Percentiles rank a stretch among this genome's conserved stretches.
These are phyloP conservation scores for Bipolaris victoriae DNA, from an alignment of 2,329 filamentous ascomycete genomes.

Conservation along the genomic window DNA sequence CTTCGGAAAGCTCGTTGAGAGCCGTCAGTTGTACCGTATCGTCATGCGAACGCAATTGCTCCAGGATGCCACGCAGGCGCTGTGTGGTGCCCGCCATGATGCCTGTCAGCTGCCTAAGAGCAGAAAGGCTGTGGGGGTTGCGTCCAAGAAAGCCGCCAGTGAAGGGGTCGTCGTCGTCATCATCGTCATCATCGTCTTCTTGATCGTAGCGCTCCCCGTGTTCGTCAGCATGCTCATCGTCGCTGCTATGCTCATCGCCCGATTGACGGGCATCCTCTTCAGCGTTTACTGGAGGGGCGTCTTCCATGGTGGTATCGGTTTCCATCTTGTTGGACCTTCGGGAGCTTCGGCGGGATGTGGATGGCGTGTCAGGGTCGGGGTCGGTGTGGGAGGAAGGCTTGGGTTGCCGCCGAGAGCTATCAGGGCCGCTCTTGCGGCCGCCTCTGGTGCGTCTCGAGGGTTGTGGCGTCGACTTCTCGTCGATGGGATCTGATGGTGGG, in stretches of 20 bases:
- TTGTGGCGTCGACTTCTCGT: constrained; percentile 64
- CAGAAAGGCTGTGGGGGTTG: constrained; percentile 67
- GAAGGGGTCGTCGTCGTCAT: constrained; percentile 66
- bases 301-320: constrained; percentile 73
- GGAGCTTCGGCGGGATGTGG: constrained; percentile 42
- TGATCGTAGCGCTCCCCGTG: constrained; percentile 40
- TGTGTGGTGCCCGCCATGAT: constrained; percentile 84
- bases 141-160: constrained; percentile 68
- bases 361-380: constrained; percentile 23
- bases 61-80: constrained; percentile 69
- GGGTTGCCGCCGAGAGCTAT: constrained; percentile 22
- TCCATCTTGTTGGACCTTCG: constrained; percentile 55
- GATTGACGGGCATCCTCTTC: constrained; percentile 52
- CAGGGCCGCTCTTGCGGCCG: constrained; percentile 69
- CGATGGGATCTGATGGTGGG: constrained; percentile 68
- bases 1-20: constrained; percentile 89
- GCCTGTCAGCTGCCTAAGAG: constrained; percentile 83
- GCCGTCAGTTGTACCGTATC: constrained; percentile 88
- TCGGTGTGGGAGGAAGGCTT: constrained; percentile 34
- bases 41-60: constrained; percentile 77
- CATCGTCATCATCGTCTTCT: constrained; percentile 62
- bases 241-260: constrained; percentile 50
- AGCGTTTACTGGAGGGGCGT: constrained; percentile 67
- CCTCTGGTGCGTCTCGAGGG: constrained; percentile 78
- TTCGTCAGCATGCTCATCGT: constrained; percentile 51